phyloP scores from a whole-genome alignment of 768 basidiomycete species.

The Lepiota venenata region DNA sequence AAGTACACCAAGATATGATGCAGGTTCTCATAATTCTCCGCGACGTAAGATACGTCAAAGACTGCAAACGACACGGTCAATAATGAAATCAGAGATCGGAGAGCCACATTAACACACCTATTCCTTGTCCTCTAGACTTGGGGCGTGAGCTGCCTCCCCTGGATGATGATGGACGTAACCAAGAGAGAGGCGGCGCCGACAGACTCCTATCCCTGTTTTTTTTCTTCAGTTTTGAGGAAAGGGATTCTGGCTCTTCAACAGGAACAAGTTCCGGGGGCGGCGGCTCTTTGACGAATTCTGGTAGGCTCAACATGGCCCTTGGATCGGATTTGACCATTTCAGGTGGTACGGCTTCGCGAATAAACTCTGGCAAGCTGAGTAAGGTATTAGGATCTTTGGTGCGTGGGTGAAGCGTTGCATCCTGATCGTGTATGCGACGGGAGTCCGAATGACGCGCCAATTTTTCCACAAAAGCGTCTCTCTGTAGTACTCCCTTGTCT shows the following conservation, averaged over 20 bases:
- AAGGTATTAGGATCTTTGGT: constrained; percentile 49
- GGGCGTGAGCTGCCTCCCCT: constrained; percentile 14
- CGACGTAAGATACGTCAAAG: constrained; percentile 49
- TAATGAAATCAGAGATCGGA: neutral
- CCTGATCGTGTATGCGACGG: constrained; percentile 77
- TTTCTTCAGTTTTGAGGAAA: constrained; percentile 24
- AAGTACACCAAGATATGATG: constrained; percentile 77
- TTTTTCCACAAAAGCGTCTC: constrained; percentile 72
- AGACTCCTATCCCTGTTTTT: constrained; percentile 46
- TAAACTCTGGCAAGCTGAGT: constrained; percentile 60
- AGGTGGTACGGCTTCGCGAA: constrained; percentile 48
- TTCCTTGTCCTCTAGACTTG: constrained; percentile 18
- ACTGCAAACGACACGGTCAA: constrained; percentile 19
- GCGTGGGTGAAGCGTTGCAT: constrained; percentile 53
- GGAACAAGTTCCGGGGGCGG: constrained; percentile 27
- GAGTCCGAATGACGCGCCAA: constrained; percentile 68
- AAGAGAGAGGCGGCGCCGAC: constrained; percentile 59
- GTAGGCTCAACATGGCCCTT: constrained; percentile 50
- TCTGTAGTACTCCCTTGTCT: constrained; percentile 34
- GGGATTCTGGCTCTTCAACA: constrained; percentile 13
- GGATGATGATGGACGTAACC: constrained; percentile 43
- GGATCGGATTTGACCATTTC: constrained; percentile 27
- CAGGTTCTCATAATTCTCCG: constrained; percentile 86
- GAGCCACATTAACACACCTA: constrained; percentile 14
- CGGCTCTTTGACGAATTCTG: constrained; percentile 57